Conservation (phyloP, 257 asterid genomes). For the Solanum medicagineum region DNA sequence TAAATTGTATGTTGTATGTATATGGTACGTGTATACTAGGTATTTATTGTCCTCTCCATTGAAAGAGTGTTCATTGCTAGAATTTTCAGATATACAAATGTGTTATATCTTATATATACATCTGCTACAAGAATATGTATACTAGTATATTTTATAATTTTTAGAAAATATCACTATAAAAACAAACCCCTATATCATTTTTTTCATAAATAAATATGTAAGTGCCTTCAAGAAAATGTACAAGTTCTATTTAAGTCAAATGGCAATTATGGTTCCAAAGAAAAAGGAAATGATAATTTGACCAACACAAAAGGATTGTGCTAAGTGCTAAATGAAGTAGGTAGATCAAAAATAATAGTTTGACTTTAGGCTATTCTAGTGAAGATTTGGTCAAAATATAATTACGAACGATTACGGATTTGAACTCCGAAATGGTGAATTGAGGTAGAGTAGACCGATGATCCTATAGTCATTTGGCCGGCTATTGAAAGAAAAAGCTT, state of each 20-base stretch:
- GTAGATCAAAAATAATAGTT: neutral
- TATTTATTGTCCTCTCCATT: too few relatives aligned
- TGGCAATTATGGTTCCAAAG: neutral
- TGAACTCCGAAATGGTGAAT: accelerated
- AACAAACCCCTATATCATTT: neutral
- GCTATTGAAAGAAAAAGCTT: too few relatives aligned
- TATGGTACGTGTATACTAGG: too few relatives aligned
- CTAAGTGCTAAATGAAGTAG: neutral
- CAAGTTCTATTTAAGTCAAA: neutral
- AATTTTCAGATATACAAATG: too few relatives aligned
- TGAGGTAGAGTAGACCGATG: too few relatives aligned
- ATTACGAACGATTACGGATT: neutral
- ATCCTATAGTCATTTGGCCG: too few relatives aligned
- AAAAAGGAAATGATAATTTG: neutral
- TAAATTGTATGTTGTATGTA: too few relatives aligned
- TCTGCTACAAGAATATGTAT: too few relatives aligned
- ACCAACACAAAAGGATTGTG: neutral
- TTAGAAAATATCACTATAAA: too few relatives aligned
- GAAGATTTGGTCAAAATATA: neutral
- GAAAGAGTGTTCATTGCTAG: neutral
- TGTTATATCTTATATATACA: too few relatives aligned
- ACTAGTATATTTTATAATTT: too few relatives aligned
- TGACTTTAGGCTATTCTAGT: neutral
- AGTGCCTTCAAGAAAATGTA: neutral
- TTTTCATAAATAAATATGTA: neutral